phyloP scores from a whole-genome alignment of 345 rosid genomes.

The Arabidopsis arenosa region DNA sequence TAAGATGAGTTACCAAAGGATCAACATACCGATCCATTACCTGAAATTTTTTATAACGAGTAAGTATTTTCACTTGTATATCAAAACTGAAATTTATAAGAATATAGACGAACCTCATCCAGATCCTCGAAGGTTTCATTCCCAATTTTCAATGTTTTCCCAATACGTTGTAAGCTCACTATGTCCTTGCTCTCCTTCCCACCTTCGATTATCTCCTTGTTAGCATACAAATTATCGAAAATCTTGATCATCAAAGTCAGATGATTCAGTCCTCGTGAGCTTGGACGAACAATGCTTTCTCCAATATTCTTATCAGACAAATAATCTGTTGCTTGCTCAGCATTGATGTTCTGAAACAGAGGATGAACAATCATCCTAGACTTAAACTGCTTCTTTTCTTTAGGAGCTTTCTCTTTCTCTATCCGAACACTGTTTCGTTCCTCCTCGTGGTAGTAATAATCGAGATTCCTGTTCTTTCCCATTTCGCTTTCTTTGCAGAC shows the following conservation, averaged over 20 bases:
- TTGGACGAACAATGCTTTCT: slow-evolving; percentile 83
- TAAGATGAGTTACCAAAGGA: slow-evolving; percentile 77
- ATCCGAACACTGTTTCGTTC: slow-evolving; percentile 57
- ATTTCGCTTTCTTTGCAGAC: slow-evolving; percentile 75
- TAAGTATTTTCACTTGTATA: not conserved
- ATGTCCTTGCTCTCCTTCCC: slow-evolving; percentile 70
- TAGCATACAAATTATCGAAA: slow-evolving; percentile 78
- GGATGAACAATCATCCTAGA: slow-evolving; percentile 92
- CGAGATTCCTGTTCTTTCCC: slow-evolving; percentile 56
- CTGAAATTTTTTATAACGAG: slow-evolving; percentile 36
- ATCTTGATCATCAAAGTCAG: slow-evolving; percentile 77
- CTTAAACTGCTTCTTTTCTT: slow-evolving; percentile 80
- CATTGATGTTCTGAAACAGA: slow-evolving; percentile 81
- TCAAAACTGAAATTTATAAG: not conserved
- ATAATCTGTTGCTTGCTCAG: slow-evolving; percentile 81
- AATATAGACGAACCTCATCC: slow-evolving; percentile 65
- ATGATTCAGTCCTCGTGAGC: slow-evolving; percentile 83
- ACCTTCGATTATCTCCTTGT: slow-evolving; percentile 85
- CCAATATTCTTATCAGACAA: slow-evolving; percentile 82
- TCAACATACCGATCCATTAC: slow-evolving; percentile 92
- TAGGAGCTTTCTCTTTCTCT: slow-evolving; percentile 75
- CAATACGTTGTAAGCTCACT: slow-evolving; percentile 73
- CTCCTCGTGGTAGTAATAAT: slow-evolving; percentile 67
- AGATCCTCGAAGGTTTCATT: slow-evolving; percentile 90
- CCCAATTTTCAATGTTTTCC: slow-evolving; percentile 83